Evolutionary conservation across 768 basidiomycete genomes (phyloP).

Genomic region (Rhizopogon rudus): DNA sequence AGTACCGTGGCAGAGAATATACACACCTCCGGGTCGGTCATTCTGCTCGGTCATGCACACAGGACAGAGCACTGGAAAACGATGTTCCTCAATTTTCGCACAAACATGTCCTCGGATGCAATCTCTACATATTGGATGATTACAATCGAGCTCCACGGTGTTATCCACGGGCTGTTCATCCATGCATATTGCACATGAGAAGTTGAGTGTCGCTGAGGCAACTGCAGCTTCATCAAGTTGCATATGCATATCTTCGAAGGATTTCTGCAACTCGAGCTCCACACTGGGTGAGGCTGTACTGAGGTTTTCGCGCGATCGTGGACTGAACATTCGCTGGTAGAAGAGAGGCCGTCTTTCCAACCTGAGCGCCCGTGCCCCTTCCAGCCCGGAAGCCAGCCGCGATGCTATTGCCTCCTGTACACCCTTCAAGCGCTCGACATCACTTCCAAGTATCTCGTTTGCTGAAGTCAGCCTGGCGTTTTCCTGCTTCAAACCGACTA

Average conservation of each 20-base stretch:
- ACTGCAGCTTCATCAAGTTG: constrained; percentile 27
- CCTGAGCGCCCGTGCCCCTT: no score
- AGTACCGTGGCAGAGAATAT: background rate
- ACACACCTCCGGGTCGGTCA: constrained; percentile 23
- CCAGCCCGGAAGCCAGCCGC: no score
- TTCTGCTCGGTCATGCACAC: constrained; percentile 36
- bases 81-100: constrained; percentile 47
- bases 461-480: no score
- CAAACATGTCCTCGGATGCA: constrained; percentile 42
- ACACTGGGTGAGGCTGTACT: no score
- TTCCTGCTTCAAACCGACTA: no score
- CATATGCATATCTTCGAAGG: constrained; percentile 31
- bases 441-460: no score
- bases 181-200: constrained; percentile 53
- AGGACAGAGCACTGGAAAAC: constrained; percentile 61
- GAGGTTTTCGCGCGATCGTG: no score
- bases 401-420: no score
- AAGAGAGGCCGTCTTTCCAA: no score
- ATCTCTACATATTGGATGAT: constrained; percentile 48
- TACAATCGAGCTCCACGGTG: constrained; percentile 40
- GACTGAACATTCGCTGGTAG: no score
- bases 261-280: constrained; percentile 23
- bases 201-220: constrained; percentile 21
- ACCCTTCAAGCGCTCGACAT: no score
- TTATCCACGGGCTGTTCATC: constrained; percentile 41